Conservation (phyloP, 345 rosid genomes). For the Microcos paniculata region DNA sequence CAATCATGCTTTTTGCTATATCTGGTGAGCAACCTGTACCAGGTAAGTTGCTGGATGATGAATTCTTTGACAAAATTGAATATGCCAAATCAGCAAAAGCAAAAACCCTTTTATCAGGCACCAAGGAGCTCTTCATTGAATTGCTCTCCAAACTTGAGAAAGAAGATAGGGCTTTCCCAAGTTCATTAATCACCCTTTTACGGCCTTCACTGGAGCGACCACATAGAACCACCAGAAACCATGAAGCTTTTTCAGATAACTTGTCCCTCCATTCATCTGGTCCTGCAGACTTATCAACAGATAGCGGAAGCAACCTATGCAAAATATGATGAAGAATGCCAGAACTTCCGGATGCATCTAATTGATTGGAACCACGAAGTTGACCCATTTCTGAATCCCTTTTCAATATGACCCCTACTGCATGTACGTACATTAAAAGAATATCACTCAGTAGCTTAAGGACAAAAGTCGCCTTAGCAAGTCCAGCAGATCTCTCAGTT, state of each 20-base stretch:
- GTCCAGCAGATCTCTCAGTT: slow-evolving; percentile 77
- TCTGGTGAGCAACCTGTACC: slow-evolving; percentile 89
- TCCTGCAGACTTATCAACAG: slow-evolving; percentile 66
- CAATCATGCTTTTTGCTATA: slow-evolving; percentile 94
- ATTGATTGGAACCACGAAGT: slow-evolving; percentile 60
- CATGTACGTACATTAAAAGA: slow-evolving; percentile 84
- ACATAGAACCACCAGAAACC: slow-evolving; percentile 87
- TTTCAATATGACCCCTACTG: slow-evolving; percentile 75
- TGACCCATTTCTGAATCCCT: slow-evolving; percentile 82
- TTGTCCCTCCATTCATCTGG: slow-evolving; percentile 90
- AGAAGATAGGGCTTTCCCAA: slow-evolving; percentile 71
- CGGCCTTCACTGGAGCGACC: slow-evolving; percentile 94
- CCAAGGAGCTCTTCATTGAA: slow-evolving; percentile 48
- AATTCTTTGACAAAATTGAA: slow-evolving; percentile 85
- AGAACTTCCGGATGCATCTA: slow-evolving; percentile 49
- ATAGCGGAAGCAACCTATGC: slow-evolving; percentile 72
- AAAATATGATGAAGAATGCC: slow-evolving; percentile 84
- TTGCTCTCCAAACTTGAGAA: slow-evolving; percentile 66
- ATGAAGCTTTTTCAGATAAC: slow-evolving; percentile 87
- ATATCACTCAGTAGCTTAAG: slow-evolving; percentile 89
- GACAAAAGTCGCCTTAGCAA: slow-evolving; percentile 88
- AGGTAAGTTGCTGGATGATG: slow-evolving; percentile 76
- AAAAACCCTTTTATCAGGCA: slow-evolving; percentile 77
- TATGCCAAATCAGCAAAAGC: slow-evolving; percentile 74
- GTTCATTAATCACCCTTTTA: slow-evolving; percentile 78